Evolutionary conservation across 768 basidiomycete species (phyloP), one percentile per base, ranked within the genome.

Genomic region (Suillus weaverae): DNA sequence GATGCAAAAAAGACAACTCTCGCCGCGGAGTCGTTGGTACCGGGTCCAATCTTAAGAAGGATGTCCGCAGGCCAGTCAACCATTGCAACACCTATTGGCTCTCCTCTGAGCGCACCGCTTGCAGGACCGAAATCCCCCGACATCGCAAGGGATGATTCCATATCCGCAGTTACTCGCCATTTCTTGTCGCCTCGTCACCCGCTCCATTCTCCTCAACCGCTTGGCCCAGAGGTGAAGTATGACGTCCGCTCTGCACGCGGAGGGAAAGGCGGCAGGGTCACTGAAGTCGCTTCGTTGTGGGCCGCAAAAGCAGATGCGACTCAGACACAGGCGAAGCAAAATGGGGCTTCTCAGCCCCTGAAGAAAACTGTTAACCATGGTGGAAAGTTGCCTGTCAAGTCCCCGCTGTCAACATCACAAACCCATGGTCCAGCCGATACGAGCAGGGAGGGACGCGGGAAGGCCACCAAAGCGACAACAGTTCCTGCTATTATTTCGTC

Each of bases 231-330:
- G 60, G 82, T 80, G 26, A 89, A 86, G 64, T 92, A 92, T 70
- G 86, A 93, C 70, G 75, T 91, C 32, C 86, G 88, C 14, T 92
- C 90, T 43, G 91, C 90, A 5, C 83, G 91, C 26, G 91, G 92
- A 5, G 92, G 92, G 2, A 79, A 83, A 50, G 92, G 92, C 3
- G 92, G 91, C 14, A 83, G 84, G 61, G 92, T 93, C 18, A 81
- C 90, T 3, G 80, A 90, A 5, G 89, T 92, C 1, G 86, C 89
- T 0, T 84, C 90, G 2, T 78, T 94, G 30, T 94, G 91, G 91
- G 85, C 89, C 3, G 78, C 86, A 41, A 85, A 81, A n/a, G 81
- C 80, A 8, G 68, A 74, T 16, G 66, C 60, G 13, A 14, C 53
- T 2, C 56, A 66, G 2, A 39, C 43, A 6, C 44, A 65, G 8